Conservation (phyloP, 768 basidiomycete species). For the Serendipita sp. region DNA sequence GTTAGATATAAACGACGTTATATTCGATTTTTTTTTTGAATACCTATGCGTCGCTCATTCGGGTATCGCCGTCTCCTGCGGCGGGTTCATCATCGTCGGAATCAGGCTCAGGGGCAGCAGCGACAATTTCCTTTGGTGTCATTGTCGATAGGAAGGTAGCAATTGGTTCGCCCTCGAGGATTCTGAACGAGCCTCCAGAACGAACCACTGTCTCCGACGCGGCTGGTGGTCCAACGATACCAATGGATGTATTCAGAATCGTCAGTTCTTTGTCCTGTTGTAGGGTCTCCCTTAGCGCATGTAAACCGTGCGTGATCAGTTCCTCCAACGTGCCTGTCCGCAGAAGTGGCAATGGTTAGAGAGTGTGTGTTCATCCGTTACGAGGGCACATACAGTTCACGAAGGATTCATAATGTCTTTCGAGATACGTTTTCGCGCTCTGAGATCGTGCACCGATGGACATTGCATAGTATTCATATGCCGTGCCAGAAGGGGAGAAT, state of each 20-base stretch:
- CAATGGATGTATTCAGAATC: conserved; percentile 84
- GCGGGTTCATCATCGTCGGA: conserved; percentile 24
- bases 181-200: conserved; percentile 53
- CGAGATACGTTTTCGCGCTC: conserved; percentile 95
- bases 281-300: conserved; percentile 88
- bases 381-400: conserved; percentile 47
- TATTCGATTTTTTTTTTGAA: too few relatives aligned
- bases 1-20: too few relatives aligned
- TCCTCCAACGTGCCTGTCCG: conserved; percentile 63
- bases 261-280: conserved; percentile 98
- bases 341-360: neutral
- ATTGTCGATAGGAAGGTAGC: conserved; percentile 62
- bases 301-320: conserved; percentile 81
- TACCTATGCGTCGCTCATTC: conserved; percentile 44
- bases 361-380: neutral
- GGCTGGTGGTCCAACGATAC: conserved; percentile 68
- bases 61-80: conserved; percentile 58
- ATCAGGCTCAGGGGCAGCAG: conserved; percentile 17
- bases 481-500: conserved; percentile 93
- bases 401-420: conserved; percentile 84
- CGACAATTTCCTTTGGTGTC: conserved; percentile 43
- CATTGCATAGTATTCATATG: conserved; percentile 96
- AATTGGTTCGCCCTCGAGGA: conserved; percentile 70
- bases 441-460: conserved; percentile 97
- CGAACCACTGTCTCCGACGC: conserved; percentile 37